These are phyloP conservation scores for Plasmodium blacklocki DNA, from an alignment of 169 alveolate genomes.

Conservation along the genomic window DNA sequence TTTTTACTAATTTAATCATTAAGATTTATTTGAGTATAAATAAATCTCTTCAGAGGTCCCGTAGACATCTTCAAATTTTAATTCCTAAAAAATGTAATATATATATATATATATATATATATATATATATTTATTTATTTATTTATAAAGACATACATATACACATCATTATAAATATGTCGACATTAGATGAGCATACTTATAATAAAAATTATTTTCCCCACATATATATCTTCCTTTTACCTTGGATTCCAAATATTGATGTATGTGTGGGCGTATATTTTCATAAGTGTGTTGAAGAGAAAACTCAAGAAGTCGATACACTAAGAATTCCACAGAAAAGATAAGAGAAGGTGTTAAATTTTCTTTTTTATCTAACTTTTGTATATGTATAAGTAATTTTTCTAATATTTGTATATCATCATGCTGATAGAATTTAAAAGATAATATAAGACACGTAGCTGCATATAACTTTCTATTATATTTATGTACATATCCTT, in stretches of 20 bases:
- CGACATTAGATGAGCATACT: too few relatives aligned
- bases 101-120: too few relatives aligned
- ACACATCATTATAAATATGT: too few relatives aligned
- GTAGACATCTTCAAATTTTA: slow-evolving; percentile 74
- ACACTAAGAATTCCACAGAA: slow-evolving; percentile 79
- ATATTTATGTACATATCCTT: slow-evolving; percentile 80
- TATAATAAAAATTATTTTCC: too few relatives aligned
- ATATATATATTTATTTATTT: too few relatives aligned
- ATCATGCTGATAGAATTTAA: slow-evolving; percentile 86
- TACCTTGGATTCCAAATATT: slow-evolving; percentile 83
- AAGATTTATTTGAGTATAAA: slow-evolving; percentile 22
- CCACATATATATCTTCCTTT: not conserved
- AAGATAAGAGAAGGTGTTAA: slow-evolving; percentile 79
- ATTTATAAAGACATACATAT: too few relatives aligned
- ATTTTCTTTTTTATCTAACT: slow-evolving; percentile 77
- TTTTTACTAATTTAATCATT: not conserved
- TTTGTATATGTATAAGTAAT: slow-evolving; percentile 75
- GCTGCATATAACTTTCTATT: slow-evolving; percentile 86
- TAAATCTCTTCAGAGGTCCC: slow-evolving; percentile 59
- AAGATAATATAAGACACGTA: slow-evolving; percentile 83
- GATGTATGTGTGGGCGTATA: slow-evolving; percentile 80
- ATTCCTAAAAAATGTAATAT: slow-evolving; percentile 17
- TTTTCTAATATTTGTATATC: slow-evolving; percentile 82
- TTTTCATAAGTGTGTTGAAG: slow-evolving; percentile 79
- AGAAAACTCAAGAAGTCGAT: slow-evolving; percentile 78